phyloP scores from a whole-genome alignment of 352 stramenopile species.

The Globisporangium cystogenes region DNA sequence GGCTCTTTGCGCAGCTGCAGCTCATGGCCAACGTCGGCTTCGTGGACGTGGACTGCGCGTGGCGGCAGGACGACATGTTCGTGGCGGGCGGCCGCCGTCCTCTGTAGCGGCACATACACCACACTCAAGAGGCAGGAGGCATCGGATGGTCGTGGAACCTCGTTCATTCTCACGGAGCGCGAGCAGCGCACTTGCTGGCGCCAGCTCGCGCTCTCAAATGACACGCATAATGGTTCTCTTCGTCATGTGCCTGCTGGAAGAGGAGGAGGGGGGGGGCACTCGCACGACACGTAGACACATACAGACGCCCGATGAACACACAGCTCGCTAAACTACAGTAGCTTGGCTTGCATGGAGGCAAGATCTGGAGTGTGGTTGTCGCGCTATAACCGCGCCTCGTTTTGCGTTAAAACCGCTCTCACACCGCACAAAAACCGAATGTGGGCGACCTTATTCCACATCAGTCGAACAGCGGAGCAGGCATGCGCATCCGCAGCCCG shows the following conservation, averaged over 20 bases:
- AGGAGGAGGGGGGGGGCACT: background rate
- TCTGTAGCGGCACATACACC: no score
- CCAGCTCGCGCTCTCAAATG: conserved; percentile 25
- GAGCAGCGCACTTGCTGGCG: background rate
- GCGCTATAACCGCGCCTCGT: no score
- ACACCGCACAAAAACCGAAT: no score
- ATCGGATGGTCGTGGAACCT: conserved; percentile 16
- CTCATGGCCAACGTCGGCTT: conserved; percentile 51
- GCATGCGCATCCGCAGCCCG: background rate
- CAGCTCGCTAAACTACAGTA: no score
- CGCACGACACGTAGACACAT: background rate
- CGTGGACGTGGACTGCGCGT: conserved; percentile 70
- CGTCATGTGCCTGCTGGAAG: conserved; percentile 26
- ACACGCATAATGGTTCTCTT: conserved; percentile 47
- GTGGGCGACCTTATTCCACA: no score
- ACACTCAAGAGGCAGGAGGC: no score
- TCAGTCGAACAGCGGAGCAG: no score
- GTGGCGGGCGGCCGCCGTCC: conserved; percentile 53
- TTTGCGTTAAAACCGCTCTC: no score
- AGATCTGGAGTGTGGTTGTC: no score
- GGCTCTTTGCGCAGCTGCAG: conserved; percentile 60
- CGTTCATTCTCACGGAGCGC: conserved; percentile 29
- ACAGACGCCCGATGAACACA: no score
- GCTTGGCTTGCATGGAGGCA: no score
- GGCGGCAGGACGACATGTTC: conserved; percentile 72